A percentile compares a stretch with the other conserved stretches of the same genome.
These are phyloP conservation scores for Populus hybrid DNA, from an alignment of 441 rosid genomes.

Conservation along the genomic window DNA sequence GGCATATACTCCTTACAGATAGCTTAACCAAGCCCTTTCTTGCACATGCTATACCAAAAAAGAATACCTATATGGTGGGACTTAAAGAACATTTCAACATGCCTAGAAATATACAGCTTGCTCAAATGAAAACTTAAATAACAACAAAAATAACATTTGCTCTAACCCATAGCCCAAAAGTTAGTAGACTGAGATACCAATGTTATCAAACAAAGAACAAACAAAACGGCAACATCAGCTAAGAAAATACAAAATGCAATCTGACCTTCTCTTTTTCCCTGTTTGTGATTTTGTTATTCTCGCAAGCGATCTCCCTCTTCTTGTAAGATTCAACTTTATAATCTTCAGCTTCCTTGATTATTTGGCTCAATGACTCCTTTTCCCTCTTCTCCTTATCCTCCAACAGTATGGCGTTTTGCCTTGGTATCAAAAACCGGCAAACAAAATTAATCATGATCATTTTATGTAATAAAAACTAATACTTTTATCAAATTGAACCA, in stretches of 20 bases:
- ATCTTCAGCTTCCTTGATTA: constrained; percentile 59
- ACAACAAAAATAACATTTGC: background rate
- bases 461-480: background rate
- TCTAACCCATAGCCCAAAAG: background rate
- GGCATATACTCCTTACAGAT: background rate
- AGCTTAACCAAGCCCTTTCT: background rate
- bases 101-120: background rate
- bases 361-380: constrained; percentile 51
- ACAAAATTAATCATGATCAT: background rate
- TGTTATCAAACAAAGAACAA: constrained; percentile 1
- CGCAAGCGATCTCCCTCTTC: constrained; percentile 53
- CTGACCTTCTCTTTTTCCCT: constrained; percentile 77
- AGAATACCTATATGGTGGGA: background rate
- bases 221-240: background rate
- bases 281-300: constrained; percentile 57
- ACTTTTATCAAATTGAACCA: background rate
- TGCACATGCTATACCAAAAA: background rate
- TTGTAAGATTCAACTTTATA: constrained; percentile 59
- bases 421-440: constrained; percentile 16
- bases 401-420: constrained; percentile 57
- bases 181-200: background rate
- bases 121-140: background rate
- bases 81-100: background rate
- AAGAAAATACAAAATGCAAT: background rate
- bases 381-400: constrained; percentile 85